Percentiles rank a stretch among this genome's conserved stretches.
These are phyloP conservation scores for Schizopora paradoxa DNA, from an alignment of 1,284 basidiomycete species.

Conservation along the genomic window DNA sequence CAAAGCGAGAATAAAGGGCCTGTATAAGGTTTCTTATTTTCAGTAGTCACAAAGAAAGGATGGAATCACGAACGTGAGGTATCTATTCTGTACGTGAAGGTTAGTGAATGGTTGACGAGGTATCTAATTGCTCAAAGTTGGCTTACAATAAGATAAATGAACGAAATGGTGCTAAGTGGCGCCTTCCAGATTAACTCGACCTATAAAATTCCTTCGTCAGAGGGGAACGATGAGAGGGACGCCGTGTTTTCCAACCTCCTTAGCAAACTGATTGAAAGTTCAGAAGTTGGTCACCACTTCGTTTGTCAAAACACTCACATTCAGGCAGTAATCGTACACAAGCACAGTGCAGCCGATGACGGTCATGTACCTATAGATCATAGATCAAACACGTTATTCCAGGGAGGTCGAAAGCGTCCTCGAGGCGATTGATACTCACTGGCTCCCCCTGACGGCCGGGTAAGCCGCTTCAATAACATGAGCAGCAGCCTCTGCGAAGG, in stretches of 20 bases:
- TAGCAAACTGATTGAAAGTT: constrained; percentile 10
- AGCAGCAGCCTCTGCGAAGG: constrained; percentile 3
- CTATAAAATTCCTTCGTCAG: constrained; percentile 2
- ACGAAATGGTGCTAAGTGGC: constrained; percentile 11
- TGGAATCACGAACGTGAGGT: constrained; percentile 12
- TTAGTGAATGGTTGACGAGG: not conserved
- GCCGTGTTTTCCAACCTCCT: constrained; percentile 8
- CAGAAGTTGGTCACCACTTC: not conserved
- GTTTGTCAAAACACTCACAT: constrained; percentile 6
- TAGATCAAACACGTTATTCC: not conserved
- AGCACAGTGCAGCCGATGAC: constrained; percentile 14
- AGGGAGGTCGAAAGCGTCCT: not conserved
- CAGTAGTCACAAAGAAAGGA: not conserved
- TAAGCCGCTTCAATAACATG: constrained; percentile 10
- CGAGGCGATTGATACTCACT: constrained; percentile 9
- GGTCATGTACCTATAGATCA: constrained; percentile 13
- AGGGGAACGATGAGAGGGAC: not conserved
- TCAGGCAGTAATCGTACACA: constrained; percentile 17
- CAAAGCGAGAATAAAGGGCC: constrained; percentile 15
- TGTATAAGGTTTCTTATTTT: constrained; percentile 1
- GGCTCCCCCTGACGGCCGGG: constrained; percentile 14
- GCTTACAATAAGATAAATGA: constrained; percentile 15
- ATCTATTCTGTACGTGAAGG: constrained; percentile 16
- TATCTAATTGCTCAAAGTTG: not conserved
- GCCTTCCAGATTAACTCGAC: constrained; percentile 18